phyloP scores from a whole-genome alignment of 202 grass and related monocot genomes.

The Sporobolus alterniflorus region DNA sequence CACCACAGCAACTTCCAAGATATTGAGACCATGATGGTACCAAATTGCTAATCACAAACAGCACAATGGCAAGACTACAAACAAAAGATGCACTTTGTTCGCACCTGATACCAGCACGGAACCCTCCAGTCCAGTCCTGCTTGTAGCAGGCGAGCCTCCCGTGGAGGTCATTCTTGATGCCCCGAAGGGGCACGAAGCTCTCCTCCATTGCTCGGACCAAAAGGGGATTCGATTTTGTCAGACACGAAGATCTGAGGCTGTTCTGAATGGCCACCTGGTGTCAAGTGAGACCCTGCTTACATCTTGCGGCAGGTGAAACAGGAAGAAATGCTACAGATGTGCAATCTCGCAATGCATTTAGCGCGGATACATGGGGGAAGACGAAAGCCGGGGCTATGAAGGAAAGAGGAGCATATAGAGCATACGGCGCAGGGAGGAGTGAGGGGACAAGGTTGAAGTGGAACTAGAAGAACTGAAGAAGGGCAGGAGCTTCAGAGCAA shows the following conservation, averaged over 20 bases:
- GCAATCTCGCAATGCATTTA: constrained; percentile 44
- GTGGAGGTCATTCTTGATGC: constrained; percentile 85
- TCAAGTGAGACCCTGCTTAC: constrained; percentile 44
- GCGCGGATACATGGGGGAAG: constrained; percentile 50
- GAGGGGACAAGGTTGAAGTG: not conserved
- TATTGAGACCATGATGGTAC: not conserved
- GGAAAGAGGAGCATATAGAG: constrained; percentile 15
- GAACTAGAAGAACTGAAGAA: not conserved
- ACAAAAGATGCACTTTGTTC: not conserved
- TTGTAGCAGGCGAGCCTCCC: constrained; percentile 89
- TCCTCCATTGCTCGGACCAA: constrained; percentile 68
- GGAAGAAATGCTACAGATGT: constrained; percentile 26
- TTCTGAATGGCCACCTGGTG: constrained; percentile 37
- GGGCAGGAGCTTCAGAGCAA: constrained; percentile 26
- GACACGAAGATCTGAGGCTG: constrained; percentile 44
- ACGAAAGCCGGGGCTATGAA: constrained; percentile 28
- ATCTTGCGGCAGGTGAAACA: constrained; percentile 42
- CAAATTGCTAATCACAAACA: not conserved
- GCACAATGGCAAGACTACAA: constrained; percentile 24
- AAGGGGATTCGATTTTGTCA: constrained; percentile 18
- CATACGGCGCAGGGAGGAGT: constrained; percentile 7
- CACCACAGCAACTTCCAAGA: not conserved
- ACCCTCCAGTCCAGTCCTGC: constrained; percentile 93
- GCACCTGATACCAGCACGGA: constrained; percentile 86
- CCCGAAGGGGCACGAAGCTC: constrained; percentile 84